Evolutionary conservation across 208 protist genomes (phyloP).

Genomic region (Leishmania tropica): DNA sequence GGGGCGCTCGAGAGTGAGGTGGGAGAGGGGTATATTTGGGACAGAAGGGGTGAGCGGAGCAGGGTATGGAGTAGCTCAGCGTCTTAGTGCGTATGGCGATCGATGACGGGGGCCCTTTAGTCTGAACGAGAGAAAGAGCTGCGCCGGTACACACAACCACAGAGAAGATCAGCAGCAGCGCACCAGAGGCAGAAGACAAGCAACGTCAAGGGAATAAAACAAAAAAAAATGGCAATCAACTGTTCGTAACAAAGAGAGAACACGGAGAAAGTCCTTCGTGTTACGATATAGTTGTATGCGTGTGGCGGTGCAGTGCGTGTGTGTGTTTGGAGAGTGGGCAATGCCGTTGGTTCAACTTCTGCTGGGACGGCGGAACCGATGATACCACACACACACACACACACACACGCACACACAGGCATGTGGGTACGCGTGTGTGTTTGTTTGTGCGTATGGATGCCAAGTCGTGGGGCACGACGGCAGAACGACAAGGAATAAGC

Average conservation of each 20-base stretch:
- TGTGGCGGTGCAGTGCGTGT: background rate
- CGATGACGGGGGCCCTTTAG: background rate
- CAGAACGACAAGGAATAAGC: background rate
- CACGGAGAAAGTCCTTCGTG: background rate
- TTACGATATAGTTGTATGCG: background rate
- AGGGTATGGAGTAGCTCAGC: background rate
- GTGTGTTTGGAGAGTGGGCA: background rate
- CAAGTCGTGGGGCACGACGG: background rate
- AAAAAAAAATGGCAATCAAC: background rate
- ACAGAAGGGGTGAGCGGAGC: background rate
- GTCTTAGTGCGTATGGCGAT: background rate
- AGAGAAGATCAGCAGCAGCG: background rate
- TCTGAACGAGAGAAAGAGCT: background rate
- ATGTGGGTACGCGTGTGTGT: background rate
- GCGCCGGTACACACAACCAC: background rate
- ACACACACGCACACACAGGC: background rate
- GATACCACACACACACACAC: too few species aligned
- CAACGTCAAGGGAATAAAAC: slow-evolving; percentile 11
- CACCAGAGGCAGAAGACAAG: background rate
- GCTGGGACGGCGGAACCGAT: background rate
- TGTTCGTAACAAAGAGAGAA: background rate
- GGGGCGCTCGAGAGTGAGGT: background rate
- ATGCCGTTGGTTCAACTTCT: background rate
- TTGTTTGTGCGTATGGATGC: background rate
- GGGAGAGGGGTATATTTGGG: background rate